A percentile compares a stretch with the other conserved stretches of the same genome.
Evolutionary conservation across 371 early-diverging fungal genomes (phyloP).

Genomic region (Circinella minor): DNA sequence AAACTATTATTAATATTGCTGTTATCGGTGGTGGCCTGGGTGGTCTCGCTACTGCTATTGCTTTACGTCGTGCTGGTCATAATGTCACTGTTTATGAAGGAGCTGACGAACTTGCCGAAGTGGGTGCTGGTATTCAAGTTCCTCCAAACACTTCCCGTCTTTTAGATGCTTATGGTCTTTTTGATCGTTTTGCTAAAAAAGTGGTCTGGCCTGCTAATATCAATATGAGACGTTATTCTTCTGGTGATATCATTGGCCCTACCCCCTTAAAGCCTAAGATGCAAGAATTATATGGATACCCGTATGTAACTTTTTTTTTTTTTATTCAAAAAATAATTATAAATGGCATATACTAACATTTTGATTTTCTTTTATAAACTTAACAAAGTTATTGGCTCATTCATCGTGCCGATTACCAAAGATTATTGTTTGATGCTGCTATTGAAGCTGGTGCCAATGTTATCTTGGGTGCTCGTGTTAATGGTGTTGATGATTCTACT

Average conservation of each 20-base stretch:
- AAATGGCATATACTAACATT: neutral
- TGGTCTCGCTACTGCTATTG: slow-evolving; percentile 36
- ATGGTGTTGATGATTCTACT: slow-evolving; percentile 22
- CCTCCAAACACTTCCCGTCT: slow-evolving; percentile 34
- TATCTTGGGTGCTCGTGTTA: slow-evolving; percentile 25
- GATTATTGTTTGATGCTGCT: slow-evolving; percentile 28
- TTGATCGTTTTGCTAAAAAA: slow-evolving; percentile 26
- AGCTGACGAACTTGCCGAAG: slow-evolving; percentile 27
- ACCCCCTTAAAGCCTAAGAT: slow-evolving; percentile 31
- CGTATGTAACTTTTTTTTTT: slow-evolving; percentile 23
- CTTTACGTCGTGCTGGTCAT: slow-evolving; percentile 27
- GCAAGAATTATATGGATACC: slow-evolving; percentile 29
- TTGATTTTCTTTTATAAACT: neutral
- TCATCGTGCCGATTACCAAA: slow-evolving; percentile 33
- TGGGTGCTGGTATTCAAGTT: slow-evolving; percentile 38
- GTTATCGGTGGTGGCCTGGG: slow-evolving; percentile 35
- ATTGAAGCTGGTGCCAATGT: slow-evolving; percentile 24
- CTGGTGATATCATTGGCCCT: slow-evolving; percentile 31
- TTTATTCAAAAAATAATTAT: too few species aligned
- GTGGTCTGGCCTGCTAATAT: slow-evolving; percentile 31
- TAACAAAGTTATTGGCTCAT: slow-evolving; percentile 28
- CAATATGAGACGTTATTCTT: slow-evolving; percentile 32
- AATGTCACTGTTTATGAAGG: slow-evolving; percentile 30
- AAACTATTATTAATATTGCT: slow-evolving; percentile 18
- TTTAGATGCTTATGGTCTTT: slow-evolving; percentile 27